Percentiles rank a stretch among this genome's conserved stretches.
These are phyloP conservation scores for Pichia sp. DNA, from an alignment of 1,139 yeast species.

Conservation along the genomic window DNA sequence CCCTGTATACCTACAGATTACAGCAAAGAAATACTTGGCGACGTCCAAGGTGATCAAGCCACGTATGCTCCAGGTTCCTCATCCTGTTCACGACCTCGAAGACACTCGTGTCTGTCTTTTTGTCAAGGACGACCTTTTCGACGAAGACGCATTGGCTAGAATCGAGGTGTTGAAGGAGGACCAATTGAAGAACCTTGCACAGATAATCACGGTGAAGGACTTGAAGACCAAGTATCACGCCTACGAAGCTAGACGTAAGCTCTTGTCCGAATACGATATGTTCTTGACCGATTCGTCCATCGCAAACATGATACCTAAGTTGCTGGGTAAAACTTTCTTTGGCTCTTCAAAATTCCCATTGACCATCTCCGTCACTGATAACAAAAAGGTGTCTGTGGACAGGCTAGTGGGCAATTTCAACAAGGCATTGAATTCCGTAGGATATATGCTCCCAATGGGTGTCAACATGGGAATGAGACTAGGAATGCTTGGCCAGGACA, in stretches of 20 bases:
- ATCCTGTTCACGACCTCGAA: constrained; percentile 44
- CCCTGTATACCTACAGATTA: constrained; percentile 54
- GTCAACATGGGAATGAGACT: constrained; percentile 61
- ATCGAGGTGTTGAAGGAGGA: constrained; percentile 46
- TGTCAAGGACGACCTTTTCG: constrained; percentile 63
- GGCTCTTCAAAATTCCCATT: constrained; percentile 63
- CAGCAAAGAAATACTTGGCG: constrained; percentile 59
- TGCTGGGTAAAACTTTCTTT: constrained; percentile 78
- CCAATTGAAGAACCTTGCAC: constrained; percentile 43
- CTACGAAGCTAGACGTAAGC: constrained; percentile 66
- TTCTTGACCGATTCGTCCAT: constrained; percentile 83
- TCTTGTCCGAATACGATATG: constrained; percentile 57
- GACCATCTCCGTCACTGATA: constrained; percentile 47
- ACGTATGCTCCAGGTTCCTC: constrained; percentile 51
- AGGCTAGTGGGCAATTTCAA: constrained; percentile 58
- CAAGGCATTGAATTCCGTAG: constrained; percentile 55
- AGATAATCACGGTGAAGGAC: constrained; percentile 52
- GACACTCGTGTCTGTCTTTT: constrained; percentile 66
- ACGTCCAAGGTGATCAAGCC: constrained; percentile 71
- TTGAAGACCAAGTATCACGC: constrained; percentile 65
- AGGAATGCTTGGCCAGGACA: constrained; percentile 48
- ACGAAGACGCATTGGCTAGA: constrained; percentile 54
- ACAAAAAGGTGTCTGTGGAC: constrained; percentile 41
- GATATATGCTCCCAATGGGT: constrained; percentile 71
- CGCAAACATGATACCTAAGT: constrained; percentile 72